Evolutionary conservation across 2,329 filamentous ascomycete species (phyloP).

Genomic region (Aspergillus brasiliensis): DNA sequence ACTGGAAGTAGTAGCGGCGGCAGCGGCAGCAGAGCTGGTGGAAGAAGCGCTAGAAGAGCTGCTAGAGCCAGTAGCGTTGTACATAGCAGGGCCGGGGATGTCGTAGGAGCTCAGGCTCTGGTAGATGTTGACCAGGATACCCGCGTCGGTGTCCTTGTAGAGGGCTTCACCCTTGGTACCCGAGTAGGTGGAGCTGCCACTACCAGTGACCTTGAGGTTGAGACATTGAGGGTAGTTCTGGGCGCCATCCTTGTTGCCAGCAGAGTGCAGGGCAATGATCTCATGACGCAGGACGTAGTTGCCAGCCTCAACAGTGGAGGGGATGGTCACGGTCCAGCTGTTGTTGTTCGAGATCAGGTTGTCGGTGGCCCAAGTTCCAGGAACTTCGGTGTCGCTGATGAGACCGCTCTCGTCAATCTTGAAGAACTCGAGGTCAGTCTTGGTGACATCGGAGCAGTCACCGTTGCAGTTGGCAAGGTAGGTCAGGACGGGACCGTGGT

Average conservation of each 20-base stretch:
- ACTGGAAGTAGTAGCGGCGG: slow-evolving; percentile 12
- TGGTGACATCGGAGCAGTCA: slow-evolving; percentile 58
- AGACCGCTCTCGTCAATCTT: slow-evolving; percentile 64
- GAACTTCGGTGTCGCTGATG: slow-evolving; percentile 43
- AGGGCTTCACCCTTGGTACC: slow-evolving; percentile 57
- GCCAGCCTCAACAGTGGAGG: slow-evolving; percentile 49
- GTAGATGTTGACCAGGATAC: slow-evolving; percentile 65
- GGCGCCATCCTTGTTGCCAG: slow-evolving; percentile 47
- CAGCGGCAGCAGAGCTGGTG: slow-evolving; percentile 13
- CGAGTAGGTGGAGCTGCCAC: slow-evolving; percentile 48
- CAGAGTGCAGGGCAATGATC: slow-evolving; percentile 57
- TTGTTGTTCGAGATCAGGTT: slow-evolving; percentile 56
- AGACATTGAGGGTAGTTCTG: slow-evolving; percentile 62
- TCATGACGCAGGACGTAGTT: slow-evolving; percentile 60
- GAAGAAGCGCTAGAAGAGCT: slow-evolving; percentile 14
- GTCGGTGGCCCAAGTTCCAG: slow-evolving; percentile 60
- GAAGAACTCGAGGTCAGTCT: slow-evolving; percentile 59
- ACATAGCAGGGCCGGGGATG: slow-evolving; percentile 54
- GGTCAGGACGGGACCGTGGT: slow-evolving; percentile 66
- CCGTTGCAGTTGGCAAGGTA: slow-evolving; percentile 64
- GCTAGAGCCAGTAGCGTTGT: slow-evolving; percentile 28
- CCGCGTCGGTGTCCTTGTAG: slow-evolving; percentile 60
- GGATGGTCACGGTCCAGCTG: slow-evolving; percentile 53
- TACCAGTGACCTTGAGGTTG: slow-evolving; percentile 63
- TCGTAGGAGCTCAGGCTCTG: slow-evolving; percentile 47